Conservation (phyloP, 2,329 filamentous ascomycete genomes). For the Fusarium clavum region DNA sequence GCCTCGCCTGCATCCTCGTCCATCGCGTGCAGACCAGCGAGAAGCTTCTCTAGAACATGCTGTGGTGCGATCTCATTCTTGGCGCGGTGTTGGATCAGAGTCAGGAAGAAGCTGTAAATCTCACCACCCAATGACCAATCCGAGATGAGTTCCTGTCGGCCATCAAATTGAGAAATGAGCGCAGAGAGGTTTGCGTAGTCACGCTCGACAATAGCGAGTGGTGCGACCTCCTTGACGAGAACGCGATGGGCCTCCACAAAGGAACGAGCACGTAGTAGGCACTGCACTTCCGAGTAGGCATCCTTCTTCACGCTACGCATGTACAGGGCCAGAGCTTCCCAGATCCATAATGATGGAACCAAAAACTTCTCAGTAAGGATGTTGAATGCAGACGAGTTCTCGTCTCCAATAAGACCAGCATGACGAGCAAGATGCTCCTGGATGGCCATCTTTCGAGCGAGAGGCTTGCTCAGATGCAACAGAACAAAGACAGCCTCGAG, state of each 20-base stretch:
- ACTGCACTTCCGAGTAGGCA: constrained; percentile 77
- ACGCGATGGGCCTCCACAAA: constrained; percentile 86
- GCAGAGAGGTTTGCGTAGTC: constrained; percentile 77
- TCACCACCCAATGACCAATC: constrained; percentile 85
- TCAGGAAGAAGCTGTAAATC: constrained; percentile 76
- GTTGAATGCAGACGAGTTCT: constrained; percentile 66
- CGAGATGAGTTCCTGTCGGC: constrained; percentile 69
- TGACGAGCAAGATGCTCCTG: constrained; percentile 81
- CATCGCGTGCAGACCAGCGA: constrained; percentile 67
- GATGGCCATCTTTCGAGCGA: constrained; percentile 73
- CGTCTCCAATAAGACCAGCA: constrained; percentile 72
- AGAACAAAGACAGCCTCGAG: constrained; percentile 80
- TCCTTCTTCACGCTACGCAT: constrained; percentile 80
- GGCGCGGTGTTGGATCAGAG: constrained; percentile 60
- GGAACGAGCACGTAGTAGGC: constrained; percentile 80
- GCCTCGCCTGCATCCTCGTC: constrained; percentile 57
- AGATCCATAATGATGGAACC: constrained; percentile 83
- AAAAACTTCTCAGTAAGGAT: constrained; percentile 73
- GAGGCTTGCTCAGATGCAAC: constrained; percentile 74
- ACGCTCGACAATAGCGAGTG: constrained; percentile 82
- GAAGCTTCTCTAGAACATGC: constrained; percentile 65
- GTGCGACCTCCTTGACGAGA: constrained; percentile 83
- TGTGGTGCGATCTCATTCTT: constrained; percentile 56
- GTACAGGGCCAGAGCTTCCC: constrained; percentile 85
- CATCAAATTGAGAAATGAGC: constrained; percentile 78